These are phyloP conservation scores for Dissophora globulifera DNA, from an alignment of 192 early-diverging fungal species.

Conservation along the genomic window DNA sequence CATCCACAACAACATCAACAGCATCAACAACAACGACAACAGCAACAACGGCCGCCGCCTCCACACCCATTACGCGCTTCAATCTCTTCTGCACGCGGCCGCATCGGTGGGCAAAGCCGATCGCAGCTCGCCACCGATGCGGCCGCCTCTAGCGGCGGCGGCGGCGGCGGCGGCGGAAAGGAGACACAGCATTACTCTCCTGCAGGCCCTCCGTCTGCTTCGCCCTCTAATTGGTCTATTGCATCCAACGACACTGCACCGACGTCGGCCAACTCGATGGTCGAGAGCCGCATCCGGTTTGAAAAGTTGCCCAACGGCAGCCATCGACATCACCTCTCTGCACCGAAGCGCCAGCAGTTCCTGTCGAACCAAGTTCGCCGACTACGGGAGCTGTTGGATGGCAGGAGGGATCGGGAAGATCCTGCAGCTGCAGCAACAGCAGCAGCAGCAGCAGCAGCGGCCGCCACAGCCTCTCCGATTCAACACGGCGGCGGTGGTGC, in stretches of 20 bases:
- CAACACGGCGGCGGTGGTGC: no score
- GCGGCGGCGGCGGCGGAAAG: no score
- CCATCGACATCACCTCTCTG: slow-evolving; percentile 39
- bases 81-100: background rate
- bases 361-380: slow-evolving; percentile 38
- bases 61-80: slow-evolving; percentile 7
- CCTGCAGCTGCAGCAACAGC: background rate
- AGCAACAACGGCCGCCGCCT: slow-evolving; percentile 4
- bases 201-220: slow-evolving; percentile 18
- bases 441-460: background rate
- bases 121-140: slow-evolving; percentile 7
- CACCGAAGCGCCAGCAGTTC: slow-evolving; percentile 39
- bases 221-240: slow-evolving; percentile 39
- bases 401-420: slow-evolving; percentile 24
- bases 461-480: no score
- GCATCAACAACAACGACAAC: background rate
- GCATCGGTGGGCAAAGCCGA: background rate
- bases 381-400: slow-evolving; percentile 31
- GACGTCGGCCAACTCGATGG: slow-evolving; percentile 24
- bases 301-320: slow-evolving; percentile 29
- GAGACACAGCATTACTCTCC: background rate
- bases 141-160: no score
- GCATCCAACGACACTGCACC: slow-evolving; percentile 25
- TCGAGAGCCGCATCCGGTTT: slow-evolving; percentile 20
- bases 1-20: background rate